Evolutionary conservation across 108 stramenopile species (phyloP).

Genomic region (Nannochloropsis oceanica): DNA sequence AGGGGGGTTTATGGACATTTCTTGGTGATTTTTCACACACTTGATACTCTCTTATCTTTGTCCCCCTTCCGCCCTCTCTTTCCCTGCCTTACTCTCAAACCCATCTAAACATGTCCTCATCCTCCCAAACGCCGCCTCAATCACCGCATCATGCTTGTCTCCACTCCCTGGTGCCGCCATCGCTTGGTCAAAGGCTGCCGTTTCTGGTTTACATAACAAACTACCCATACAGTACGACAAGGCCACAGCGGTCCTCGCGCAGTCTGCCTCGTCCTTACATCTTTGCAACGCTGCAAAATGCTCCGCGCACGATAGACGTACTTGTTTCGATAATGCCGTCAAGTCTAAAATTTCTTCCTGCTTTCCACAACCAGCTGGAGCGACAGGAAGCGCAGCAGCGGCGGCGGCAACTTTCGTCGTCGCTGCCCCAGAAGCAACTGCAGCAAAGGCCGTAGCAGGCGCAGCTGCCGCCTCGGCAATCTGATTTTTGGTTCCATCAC

Average conservation of each 20-base stretch:
- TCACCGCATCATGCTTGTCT: background rate
- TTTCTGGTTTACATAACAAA: background rate
- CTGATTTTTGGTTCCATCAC: background rate
- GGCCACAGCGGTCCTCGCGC: background rate
- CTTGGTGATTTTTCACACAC: too few species aligned
- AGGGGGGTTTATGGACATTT: too few species aligned
- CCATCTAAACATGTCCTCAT: background rate
- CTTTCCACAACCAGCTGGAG: background rate
- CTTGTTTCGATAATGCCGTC: background rate
- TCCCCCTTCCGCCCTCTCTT: background rate
- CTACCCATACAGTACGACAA: background rate
- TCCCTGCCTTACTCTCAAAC: background rate
- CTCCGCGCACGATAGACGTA: background rate
- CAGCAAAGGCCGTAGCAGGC: background rate
- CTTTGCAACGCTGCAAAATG: background rate
- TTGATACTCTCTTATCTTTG: too few species aligned
- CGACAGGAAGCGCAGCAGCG: too few species aligned
- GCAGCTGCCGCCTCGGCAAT: background rate
- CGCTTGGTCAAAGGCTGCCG: background rate
- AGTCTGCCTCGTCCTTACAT: background rate
- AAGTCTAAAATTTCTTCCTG: background rate
- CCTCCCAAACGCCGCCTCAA: background rate
- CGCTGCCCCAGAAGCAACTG: background rate
- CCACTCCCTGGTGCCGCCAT: background rate
- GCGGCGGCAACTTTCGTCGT: background rate